Evolutionary conservation across 2,329 filamentous ascomycete genomes (phyloP), one percentile per base, ranked within the genome.

Genomic region (Stemphylium lycopersici): DNA sequence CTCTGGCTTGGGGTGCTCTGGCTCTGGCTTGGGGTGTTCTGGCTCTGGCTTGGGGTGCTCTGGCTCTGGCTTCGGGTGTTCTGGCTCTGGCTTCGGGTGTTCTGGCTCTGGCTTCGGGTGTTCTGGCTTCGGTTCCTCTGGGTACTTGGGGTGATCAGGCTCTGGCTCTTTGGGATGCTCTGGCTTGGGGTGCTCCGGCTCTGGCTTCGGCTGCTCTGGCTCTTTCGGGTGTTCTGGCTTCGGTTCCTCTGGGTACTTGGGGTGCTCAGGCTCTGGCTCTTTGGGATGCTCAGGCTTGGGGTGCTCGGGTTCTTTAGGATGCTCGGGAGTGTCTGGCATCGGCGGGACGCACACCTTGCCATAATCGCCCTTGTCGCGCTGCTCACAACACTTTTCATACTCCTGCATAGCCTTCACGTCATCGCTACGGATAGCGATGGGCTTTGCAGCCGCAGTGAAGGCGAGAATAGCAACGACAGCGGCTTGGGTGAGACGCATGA

Each of bases 401-500:
- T 55, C 58, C 15, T 52, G 18, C 22, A 32, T 37, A n/a, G 46
- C 33, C 34, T 55, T 55, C 15, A 38, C 40, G 32, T 55, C 52
- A 26, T 50, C 47, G 18, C 36, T 32, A 43, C 55, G 55, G n/a
- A 42, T 49, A 29, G 48, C 48, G n/a, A 61, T 49, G 13, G 58
- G 58, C 20, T 42, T 61, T 24, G 58, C 55, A 34, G 55, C 52
- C 5, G 49, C 55, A 39, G 55, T 61, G 46, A 52, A 55, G 34
- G 55, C 55, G 32, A 61, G 33, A 6, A 61, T 56, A 46, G 58
- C 58, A 32, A 61, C 52, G 39, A 58, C 16, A 38, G 52, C 52
- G 16, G 58, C 55, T 42, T 61, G 58, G 33, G 52, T 48, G 33
- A 61, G 51, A 56, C 55, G 58, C 58, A 61, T 61, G 13, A 22